These are phyloP conservation scores for Pleoardoris graminearum DNA, from an alignment of 2,329 filamentous ascomycete species.

Conservation along the genomic window DNA sequence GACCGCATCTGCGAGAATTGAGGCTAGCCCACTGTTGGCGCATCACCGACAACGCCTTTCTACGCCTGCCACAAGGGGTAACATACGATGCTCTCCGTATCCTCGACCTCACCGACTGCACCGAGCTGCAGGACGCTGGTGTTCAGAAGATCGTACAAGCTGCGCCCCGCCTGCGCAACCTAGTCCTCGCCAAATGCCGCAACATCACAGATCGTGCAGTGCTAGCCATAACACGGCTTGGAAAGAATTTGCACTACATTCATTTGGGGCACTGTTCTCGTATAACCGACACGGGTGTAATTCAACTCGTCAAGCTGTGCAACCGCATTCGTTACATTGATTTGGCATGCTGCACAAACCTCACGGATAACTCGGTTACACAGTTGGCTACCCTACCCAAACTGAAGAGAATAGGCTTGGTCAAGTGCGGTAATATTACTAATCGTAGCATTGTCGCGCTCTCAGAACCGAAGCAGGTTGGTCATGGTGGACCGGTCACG, in stretches of 20 bases:
- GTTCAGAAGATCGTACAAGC: conserved; percentile 85
- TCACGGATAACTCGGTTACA: conserved; percentile 86
- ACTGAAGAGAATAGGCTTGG: conserved; percentile 88
- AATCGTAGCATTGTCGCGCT: conserved; percentile 85
- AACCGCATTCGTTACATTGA: conserved; percentile 98
- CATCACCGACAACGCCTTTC: conserved; percentile 86
- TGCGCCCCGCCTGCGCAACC: conserved; percentile 85
- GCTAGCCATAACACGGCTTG: conserved; percentile 80
- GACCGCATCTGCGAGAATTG: conserved; percentile 84
- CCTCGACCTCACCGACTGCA: conserved; percentile 88
- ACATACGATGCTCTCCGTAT: conserved; percentile 88
- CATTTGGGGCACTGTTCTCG: conserved; percentile 91
- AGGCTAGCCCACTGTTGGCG: conserved; percentile 82
- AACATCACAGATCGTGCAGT: conserved; percentile 90
- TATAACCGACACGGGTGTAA: conserved; percentile 88
- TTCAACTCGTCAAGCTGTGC: conserved; percentile 79
- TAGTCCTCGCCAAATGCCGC: conserved; percentile 92
- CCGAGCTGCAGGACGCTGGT: conserved; percentile 79
- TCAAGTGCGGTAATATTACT: conserved; percentile 90
- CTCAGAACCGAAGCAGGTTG: conserved; percentile 65
- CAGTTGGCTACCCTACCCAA: conserved; percentile 87
- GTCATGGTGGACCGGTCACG: conserved; percentile 59
- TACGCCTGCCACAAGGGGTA: conserved; percentile 69
- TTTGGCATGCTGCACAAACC: conserved; percentile 85
- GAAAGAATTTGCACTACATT: conserved; percentile 96